Conservation (phyloP, 179 eudicot genomes). For the Beta macrorhiza region DNA sequence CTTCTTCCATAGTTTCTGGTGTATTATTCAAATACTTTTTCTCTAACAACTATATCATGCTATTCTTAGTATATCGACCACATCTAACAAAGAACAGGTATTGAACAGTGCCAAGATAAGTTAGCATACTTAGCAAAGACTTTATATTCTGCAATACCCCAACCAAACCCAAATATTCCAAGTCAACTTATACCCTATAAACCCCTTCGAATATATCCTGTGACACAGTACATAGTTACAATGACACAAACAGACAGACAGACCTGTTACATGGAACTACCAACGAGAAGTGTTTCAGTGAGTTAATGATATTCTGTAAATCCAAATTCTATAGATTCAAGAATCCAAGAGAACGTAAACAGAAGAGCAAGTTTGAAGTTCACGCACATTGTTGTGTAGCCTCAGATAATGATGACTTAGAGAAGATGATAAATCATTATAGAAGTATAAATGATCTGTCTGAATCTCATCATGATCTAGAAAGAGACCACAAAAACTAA, state of each 20-base stretch:
- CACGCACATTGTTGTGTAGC: neutral
- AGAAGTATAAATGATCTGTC: neutral
- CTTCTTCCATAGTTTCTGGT: neutral
- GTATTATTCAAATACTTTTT: neutral
- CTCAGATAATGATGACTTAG: neutral
- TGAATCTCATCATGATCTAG: neutral
- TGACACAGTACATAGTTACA: neutral
- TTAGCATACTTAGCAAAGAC: neutral
- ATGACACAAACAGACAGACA: neutral
- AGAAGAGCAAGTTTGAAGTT: neutral
- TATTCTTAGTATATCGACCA: neutral
- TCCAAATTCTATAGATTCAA: neutral
- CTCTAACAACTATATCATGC: neutral
- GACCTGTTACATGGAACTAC: neutral
- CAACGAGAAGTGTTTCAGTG: neutral
- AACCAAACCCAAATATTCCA: neutral
- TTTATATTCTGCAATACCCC: neutral
- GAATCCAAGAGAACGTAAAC: neutral
- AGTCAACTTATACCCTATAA: neutral
- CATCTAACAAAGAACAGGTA: conserved; percentile 2
- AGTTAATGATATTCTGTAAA: neutral
- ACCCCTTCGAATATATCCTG: neutral
- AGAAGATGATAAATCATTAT: neutral
- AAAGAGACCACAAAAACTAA: neutral
- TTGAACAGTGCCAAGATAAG: neutral